phyloP scores from a whole-genome alignment of 805 yeast species.

The Candida suzukii region DNA sequence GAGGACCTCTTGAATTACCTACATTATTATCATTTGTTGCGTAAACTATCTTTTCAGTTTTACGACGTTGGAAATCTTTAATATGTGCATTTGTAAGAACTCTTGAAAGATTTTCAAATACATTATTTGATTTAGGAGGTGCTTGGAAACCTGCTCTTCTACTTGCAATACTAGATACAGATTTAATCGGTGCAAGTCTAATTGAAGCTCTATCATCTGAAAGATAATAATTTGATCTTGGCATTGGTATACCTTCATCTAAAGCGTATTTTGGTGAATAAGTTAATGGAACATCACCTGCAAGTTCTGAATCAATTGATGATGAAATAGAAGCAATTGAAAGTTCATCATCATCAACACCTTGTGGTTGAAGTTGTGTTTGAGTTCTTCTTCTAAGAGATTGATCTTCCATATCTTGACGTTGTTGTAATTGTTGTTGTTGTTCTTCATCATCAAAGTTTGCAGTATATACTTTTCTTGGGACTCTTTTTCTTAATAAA shows the following conservation, averaged over 20 bases:
- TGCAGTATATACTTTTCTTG: not conserved
- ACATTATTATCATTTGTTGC: slow-evolving; percentile 23
- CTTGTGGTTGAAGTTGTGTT: not conserved
- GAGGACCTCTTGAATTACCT: no score
- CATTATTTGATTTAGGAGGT: not conserved
- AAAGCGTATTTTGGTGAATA: not conserved
- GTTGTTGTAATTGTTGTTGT: not conserved
- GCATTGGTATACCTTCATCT: not conserved
- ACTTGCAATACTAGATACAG: not conserved
- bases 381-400: not conserved
- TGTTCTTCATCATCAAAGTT: not conserved
- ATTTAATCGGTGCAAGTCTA: not conserved
- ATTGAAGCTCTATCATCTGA: not conserved
- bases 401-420: not conserved
- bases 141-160: not conserved
- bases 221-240: not conserved
- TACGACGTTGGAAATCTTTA: slow-evolving; percentile 75
- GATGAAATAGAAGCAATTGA: not conserved
- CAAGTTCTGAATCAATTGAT: not conserved
- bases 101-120: slow-evolving; percentile 39
- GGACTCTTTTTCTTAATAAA: slow-evolving; percentile 10
- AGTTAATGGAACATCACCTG: not conserved
- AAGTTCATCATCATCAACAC: not conserved
- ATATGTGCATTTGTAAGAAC: slow-evolving; percentile 72
- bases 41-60: slow-evolving; percentile 20